These are phyloP conservation scores for Cystofilobasidium capitatum DNA, from an alignment of 768 basidiomycete genomes.

Conservation along the genomic window DNA sequence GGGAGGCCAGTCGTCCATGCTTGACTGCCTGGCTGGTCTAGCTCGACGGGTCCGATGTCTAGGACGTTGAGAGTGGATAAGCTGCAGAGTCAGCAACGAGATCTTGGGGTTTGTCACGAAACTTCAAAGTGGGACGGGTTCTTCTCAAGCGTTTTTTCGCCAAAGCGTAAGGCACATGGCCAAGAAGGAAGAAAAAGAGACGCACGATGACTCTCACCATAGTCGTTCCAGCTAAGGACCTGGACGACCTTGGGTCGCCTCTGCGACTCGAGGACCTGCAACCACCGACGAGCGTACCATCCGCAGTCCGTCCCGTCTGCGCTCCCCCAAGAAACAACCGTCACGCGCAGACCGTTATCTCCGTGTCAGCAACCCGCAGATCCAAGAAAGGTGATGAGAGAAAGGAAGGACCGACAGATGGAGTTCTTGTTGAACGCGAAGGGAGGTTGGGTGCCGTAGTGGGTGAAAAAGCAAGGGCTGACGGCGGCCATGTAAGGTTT, in stretches of 20 bases:
- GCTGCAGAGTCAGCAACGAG: neutral
- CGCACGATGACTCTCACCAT: slow-evolving; percentile 32
- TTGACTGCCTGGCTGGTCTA: slow-evolving; percentile 38
- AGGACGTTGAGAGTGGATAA: neutral
- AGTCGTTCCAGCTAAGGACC: slow-evolving; percentile 41
- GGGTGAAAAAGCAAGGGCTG: slow-evolving; percentile 39
- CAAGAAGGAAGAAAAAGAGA: neutral
- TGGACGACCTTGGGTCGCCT: slow-evolving; percentile 35
- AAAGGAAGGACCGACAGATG: slow-evolving; percentile 34
- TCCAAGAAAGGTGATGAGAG: too few relatives aligned
- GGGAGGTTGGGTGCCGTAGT: slow-evolving; percentile 37
- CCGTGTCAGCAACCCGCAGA: neutral
- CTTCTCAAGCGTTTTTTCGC: neutral
- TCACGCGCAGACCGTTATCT: neutral
- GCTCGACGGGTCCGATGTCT: slow-evolving; percentile 36
- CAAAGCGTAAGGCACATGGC: neutral
- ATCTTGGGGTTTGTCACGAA: too few relatives aligned
- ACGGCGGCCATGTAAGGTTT: slow-evolving; percentile 40
- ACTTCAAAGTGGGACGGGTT: neutral
- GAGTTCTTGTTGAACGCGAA: slow-evolving; percentile 41
- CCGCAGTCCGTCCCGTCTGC: slow-evolving; percentile 38
- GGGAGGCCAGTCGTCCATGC: slow-evolving; percentile 36
- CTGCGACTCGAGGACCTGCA: slow-evolving; percentile 29
- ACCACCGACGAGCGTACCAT: slow-evolving; percentile 35
- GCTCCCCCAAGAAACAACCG: too few relatives aligned